Conservation (phyloP, 352 stramenopile species). For the Pythium oligandrum region DNA sequence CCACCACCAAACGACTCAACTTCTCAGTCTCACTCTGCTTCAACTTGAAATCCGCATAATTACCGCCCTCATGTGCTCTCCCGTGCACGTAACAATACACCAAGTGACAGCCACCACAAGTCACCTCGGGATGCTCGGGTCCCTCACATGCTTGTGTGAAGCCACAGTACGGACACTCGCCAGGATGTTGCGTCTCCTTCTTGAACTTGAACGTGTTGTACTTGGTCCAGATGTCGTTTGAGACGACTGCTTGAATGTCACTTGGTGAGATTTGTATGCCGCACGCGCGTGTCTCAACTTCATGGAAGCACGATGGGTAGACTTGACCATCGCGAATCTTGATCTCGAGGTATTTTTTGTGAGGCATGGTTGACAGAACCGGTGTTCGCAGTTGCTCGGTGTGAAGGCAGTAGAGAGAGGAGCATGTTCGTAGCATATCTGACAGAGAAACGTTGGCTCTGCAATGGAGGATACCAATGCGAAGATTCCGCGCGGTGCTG, state of each 20-base stretch:
- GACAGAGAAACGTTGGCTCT: slow-evolving; percentile 64
- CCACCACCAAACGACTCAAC: slow-evolving; percentile 1
- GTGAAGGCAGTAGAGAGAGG: slow-evolving; percentile 25
- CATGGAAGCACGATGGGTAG: slow-evolving; percentile 60
- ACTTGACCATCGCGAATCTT: slow-evolving; percentile 65
- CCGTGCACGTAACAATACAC: slow-evolving; percentile 85
- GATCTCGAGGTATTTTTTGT: slow-evolving; percentile 44
- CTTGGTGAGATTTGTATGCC: slow-evolving; percentile 28
- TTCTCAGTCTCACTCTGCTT: slow-evolving; percentile 40
- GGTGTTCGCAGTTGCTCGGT: slow-evolving; percentile 46
- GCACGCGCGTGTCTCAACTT: slow-evolving; percentile 26
- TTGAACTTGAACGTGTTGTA: slow-evolving; percentile 86
- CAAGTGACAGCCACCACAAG: slow-evolving; percentile 32
- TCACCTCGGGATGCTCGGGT: not conserved
- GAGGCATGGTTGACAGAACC: slow-evolving; percentile 59
- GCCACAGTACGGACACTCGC: slow-evolving; percentile 55
- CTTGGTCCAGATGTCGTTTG: slow-evolving; percentile 46
- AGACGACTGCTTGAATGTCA: slow-evolving; percentile 44
- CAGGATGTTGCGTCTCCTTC: slow-evolving; percentile 54
- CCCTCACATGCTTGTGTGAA: slow-evolving; percentile 48
- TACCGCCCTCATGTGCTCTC: slow-evolving; percentile 23
- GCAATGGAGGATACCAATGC: too few relatives aligned
- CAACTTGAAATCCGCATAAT: slow-evolving; percentile 76
- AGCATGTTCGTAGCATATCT: slow-evolving; percentile 68
- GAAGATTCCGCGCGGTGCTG: too few relatives aligned